Evolutionary conservation across 2,329 filamentous ascomycete species (phyloP).

Genomic region (Intubia oerlemansii): DNA sequence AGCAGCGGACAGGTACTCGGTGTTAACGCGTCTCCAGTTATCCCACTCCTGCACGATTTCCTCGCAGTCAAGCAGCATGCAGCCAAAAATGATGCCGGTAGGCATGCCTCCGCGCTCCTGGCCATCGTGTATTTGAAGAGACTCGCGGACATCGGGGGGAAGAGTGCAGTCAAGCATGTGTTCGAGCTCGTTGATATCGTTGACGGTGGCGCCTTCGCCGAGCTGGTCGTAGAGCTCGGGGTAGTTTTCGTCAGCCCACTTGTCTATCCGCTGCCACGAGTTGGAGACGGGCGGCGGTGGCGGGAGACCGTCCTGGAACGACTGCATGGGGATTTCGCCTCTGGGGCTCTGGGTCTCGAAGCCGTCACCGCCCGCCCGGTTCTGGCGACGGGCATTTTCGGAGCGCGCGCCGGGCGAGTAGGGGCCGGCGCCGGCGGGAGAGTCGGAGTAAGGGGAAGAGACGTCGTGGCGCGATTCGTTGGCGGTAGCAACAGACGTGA

Average conservation of each 20-base stretch:
- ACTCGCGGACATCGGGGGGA: slow-evolving; percentile 83
- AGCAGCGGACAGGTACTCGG: slow-evolving; percentile 49
- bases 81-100: slow-evolving; percentile 80
- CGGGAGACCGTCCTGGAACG: slow-evolving; percentile 77
- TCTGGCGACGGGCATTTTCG: slow-evolving; percentile 43
- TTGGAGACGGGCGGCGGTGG: slow-evolving; percentile 73
- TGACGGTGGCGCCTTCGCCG: slow-evolving; percentile 75
- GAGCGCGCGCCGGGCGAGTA: slow-evolving; percentile 85
- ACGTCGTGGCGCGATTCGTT: slow-evolving; percentile 77
- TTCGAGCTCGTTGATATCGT: slow-evolving; percentile 92
- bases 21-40: slow-evolving; percentile 86
- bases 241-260: slow-evolving; percentile 88
- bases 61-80: slow-evolving; percentile 93
- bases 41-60: slow-evolving; percentile 97
- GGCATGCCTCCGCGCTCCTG: slow-evolving; percentile 84
- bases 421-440: slow-evolving; percentile 26
- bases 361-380: slow-evolving; percentile 38
- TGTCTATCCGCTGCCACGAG: slow-evolving; percentile 87
- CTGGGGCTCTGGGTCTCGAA: slow-evolving; percentile 47
- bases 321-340: slow-evolving; percentile 90
- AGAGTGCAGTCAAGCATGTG: slow-evolving; percentile 88
- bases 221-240: slow-evolving; percentile 86
- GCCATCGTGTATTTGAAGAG: slow-evolving; percentile 79
- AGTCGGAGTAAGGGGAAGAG: slow-evolving; percentile 57
- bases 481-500: slow-evolving; percentile 77